Conservation (phyloP, 139 green algal species). For the Trebouxia sp. region DNA sequence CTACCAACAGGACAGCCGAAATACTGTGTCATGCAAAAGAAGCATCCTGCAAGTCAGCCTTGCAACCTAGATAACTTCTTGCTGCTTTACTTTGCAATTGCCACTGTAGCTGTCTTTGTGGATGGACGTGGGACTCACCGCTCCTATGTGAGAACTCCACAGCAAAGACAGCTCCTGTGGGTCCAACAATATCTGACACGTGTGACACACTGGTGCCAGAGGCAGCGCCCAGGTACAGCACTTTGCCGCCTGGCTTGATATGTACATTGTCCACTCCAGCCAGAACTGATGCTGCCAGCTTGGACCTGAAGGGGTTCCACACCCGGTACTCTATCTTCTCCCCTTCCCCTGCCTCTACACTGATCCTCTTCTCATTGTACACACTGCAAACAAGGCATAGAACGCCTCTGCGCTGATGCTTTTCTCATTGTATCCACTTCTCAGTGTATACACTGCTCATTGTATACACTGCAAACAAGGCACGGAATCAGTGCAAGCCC, state of each 20-base stretch:
- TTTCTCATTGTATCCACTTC: too few relatives aligned
- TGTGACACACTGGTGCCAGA: slow-evolving; percentile 93
- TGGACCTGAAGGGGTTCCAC: slow-evolving; percentile 97
- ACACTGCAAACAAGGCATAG: slow-evolving; percentile 66
- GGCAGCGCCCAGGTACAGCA: slow-evolving; percentile 95
- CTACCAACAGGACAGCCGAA: too few relatives aligned
- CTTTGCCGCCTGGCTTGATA: slow-evolving; percentile 91
- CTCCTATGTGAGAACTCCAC: slow-evolving; percentile 98
- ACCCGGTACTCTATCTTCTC: slow-evolving; percentile 98
- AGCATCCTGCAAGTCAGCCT: too few relatives aligned
- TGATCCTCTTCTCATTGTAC: slow-evolving; percentile 98
- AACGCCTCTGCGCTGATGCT: too few relatives aligned
- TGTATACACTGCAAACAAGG: too few relatives aligned
- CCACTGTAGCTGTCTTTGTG: too few relatives aligned
- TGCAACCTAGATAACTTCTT: too few relatives aligned
- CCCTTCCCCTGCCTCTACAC: slow-evolving; percentile 77
- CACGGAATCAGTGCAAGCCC: too few relatives aligned
- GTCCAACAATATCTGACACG: slow-evolving; percentile 91
- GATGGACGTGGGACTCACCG: too few relatives aligned
- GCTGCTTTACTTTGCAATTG: too few relatives aligned
- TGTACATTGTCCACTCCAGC: slow-evolving; percentile 99
- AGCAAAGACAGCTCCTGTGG: slow-evolving; percentile 94
- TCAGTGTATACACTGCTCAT: too few relatives aligned
- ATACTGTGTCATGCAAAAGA: too few relatives aligned
- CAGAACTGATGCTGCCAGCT: slow-evolving; percentile 96